Conservation (phyloP, 2,329 filamentous ascomycete species). For the Aspergillus pseudonomiae region DNA sequence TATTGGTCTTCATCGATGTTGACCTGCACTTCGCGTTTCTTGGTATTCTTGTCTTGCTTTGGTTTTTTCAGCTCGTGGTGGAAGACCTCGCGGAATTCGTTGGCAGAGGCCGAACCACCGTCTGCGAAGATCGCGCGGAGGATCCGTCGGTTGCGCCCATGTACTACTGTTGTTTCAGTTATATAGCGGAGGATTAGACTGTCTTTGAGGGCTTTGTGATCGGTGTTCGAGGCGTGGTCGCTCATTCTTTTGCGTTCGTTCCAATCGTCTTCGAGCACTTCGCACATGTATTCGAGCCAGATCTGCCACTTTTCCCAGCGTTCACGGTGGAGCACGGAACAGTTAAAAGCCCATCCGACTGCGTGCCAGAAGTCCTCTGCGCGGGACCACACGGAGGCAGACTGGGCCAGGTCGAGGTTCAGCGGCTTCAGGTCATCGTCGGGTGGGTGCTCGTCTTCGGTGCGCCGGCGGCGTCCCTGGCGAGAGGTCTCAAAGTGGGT, state of each 20-base stretch:
- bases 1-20: slow-evolving; percentile 51
- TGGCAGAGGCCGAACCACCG: slow-evolving; percentile 38
- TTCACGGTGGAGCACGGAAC: slow-evolving; percentile 70
- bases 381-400: slow-evolving; percentile 70
- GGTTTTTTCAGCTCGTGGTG: slow-evolving; percentile 46
- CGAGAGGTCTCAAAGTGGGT: slow-evolving; percentile 41
- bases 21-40: slow-evolving; percentile 45
- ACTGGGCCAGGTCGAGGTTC: slow-evolving; percentile 62
- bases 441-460: slow-evolving; percentile 25
- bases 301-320: slow-evolving; percentile 81
- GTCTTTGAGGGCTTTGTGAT: slow-evolving; percentile 30
- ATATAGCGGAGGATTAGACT: slow-evolving; percentile 51
- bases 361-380: slow-evolving; percentile 87
- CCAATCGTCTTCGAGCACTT: slow-evolving; percentile 51
- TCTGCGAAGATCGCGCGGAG: slow-evolving; percentile 52
- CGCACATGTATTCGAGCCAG: slow-evolving; percentile 74
- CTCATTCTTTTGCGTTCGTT: slow-evolving; percentile 28
- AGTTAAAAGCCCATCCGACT: slow-evolving; percentile 92
- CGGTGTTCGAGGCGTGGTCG: slow-evolving; percentile 10
- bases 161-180: slow-evolving; percentile 29
- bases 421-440: slow-evolving; percentile 58
- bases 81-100: slow-evolving; percentile 51
- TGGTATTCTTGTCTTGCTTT: slow-evolving; percentile 29
- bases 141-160: slow-evolving; percentile 45
- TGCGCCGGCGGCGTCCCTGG: slow-evolving; percentile 32